Evolutionary conservation across 306 rosid species (phyloP), one percentile per base, ranked within the genome.

Genomic region (Herpetospermum pedunculosum): DNA sequence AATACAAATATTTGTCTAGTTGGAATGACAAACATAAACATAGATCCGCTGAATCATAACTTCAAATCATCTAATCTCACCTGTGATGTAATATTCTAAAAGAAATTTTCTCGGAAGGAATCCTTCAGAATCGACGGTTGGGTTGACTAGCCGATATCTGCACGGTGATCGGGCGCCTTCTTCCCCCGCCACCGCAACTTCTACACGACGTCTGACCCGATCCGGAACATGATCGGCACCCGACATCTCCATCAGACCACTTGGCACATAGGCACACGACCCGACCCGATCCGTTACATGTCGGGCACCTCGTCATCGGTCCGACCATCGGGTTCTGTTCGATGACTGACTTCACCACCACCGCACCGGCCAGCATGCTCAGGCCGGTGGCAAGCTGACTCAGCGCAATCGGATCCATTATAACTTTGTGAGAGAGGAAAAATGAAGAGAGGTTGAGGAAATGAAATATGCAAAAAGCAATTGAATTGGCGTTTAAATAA

Each of bases 281-380:
- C 21, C 88, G 91, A 18, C 98, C 98, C 65, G 92, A 85, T 16
- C 98, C 96, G 73, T 90, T 90, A 77, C 98, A 92, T 28, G 82
- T 78, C 1, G 89, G 90, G 38, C 98, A 92, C 46, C 92, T 77
- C 11, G 89, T 81, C 50, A 87, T 88, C 2, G 84, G 83, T 15
- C 98, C 96, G 29, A 91, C 92, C 98, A 87, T 92, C 82, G 96
- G 87, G 41, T 84, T 87, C 44, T 81, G 89, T 71, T 92, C 98
- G 83, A 90, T 75, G 29, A 92, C 72, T 53, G 92, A 84, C 64
- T 90, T 92, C 23, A 92, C 90, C 48, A 90, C 46, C 68, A 77
- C 96, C 77, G 98, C 98, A 44, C 96, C 98, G 69, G 90, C 96
- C 6, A 92, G 69, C 29, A 92, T 86, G 81, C 96, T 76, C 18